Evolutionary conservation across 768 basidiomycete genomes (phyloP), one percentile per base, ranked within the genome.

Genomic region (Pleurotus citrinopileatus): DNA sequence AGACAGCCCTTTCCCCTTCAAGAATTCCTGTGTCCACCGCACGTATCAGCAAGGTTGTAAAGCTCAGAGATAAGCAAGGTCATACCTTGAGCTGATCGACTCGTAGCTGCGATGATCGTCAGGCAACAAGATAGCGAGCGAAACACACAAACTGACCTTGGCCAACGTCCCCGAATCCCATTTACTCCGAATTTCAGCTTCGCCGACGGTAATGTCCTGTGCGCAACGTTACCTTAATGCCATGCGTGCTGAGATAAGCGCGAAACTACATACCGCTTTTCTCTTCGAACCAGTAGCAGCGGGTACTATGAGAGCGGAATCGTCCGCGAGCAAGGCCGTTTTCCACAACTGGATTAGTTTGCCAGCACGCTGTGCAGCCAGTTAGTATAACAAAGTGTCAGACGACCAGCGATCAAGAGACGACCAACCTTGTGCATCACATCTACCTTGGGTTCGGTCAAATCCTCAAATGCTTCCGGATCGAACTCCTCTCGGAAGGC

Each of bases 401-500:
- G 32, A n/a, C n/a, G n/a, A n/a, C n/a, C n/a, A n/a, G n/a, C n/a
- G n/a, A n/a, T n/a, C n/a, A n/a, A n/a, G n/a, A n/a, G n/a, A n/a
- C n/a, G n/a, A n/a, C 32, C 9, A n/a, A 91, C 92, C 77, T 89
- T 84, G 63, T 92, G 88, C 53, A 98, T 93, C 65, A 80, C 77
- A 54, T 85, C 82, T 43, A 82, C 71, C 60, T 89, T 86, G 3
- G 95, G 95, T 55, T 79, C 65, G 0, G 95, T 94, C 60, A 86
- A 70, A 68, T 99, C 96, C 58, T 90, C 86, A 56, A 92, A 91
- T 0, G 81, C 70, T 53, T 84, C 81, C 1, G 79, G 74, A 64
- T 96, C 85, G 58, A 87, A 97, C 55, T 94, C 84, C 64, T 97
- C 91, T 48, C 90, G 84, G 70, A 98, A 95, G 0, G 97, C 97